Evolutionary conservation across 257 asterid species (phyloP).

Genomic region (Agastache rugosa): DNA sequence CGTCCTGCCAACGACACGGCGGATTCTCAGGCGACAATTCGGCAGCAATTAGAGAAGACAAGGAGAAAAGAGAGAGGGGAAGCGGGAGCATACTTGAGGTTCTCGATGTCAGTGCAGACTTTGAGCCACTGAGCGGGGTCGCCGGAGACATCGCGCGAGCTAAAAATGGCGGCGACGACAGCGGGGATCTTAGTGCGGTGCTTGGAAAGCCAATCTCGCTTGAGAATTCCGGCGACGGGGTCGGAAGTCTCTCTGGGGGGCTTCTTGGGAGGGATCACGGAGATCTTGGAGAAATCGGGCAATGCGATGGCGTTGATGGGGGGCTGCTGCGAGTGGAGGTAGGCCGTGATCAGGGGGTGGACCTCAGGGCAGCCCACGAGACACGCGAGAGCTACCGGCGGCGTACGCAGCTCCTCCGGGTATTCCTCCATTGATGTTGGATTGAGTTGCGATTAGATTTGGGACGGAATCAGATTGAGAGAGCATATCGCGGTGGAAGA

Average conservation of each 20-base stretch:
- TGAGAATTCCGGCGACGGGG: conserved; percentile 63
- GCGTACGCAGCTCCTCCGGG: conserved; percentile 91
- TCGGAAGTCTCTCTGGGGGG: conserved; percentile 54
- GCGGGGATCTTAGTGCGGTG: conserved; percentile 94
- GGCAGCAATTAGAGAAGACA: neutral
- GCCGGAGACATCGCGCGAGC: conserved; percentile 70
- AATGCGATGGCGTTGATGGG: conserved; percentile 90
- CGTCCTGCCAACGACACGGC: conserved; percentile 53
- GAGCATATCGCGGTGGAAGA: conserved; percentile 14
- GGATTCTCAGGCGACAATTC: neutral
- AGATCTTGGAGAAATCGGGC: conserved; percentile 94
- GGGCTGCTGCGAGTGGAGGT: conserved; percentile 86
- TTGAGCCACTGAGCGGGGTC: conserved; percentile 98
- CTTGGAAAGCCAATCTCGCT: conserved; percentile 86
- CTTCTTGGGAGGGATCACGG: conserved; percentile 60
- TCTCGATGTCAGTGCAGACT: conserved; percentile 95
- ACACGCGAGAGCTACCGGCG: conserved; percentile 82
- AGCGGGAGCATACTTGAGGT: conserved; percentile 61
- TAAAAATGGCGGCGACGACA: conserved; percentile 80
- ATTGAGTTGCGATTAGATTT: conserved; percentile 38
- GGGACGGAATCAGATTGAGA: conserved; percentile 11
- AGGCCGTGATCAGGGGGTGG: conserved; percentile 74
- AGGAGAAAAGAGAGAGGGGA: neutral
- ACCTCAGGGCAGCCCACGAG: conserved; percentile 82
- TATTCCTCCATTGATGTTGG: conserved; percentile 75